A percentile compares a stretch with the other conserved stretches of the same genome.
Evolutionary conservation across 2,329 filamentous ascomycete species (phyloP).

Genomic region (Nigrograna mackinnonii): DNA sequence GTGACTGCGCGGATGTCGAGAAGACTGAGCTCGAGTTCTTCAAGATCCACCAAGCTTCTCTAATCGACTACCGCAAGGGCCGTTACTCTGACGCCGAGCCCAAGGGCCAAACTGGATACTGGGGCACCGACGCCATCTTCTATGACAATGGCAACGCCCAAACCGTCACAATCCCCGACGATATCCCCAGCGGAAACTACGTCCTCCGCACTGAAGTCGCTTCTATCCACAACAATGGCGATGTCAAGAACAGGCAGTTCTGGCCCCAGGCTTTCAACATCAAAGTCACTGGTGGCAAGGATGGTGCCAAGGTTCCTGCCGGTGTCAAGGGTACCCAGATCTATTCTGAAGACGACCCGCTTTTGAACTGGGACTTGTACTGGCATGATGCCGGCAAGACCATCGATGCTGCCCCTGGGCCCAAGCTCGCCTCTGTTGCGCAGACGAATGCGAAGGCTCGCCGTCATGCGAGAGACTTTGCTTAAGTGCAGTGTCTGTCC

Average conservation of each 20-base stretch:
- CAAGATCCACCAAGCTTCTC: constrained; percentile 35
- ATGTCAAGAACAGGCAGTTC: constrained; percentile 33
- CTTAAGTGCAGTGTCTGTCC: no score
- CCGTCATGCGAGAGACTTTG: neutral
- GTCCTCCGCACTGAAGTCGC: constrained; percentile 39
- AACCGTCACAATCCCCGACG: constrained; percentile 33
- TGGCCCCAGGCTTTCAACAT: constrained; percentile 42
- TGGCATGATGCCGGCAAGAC: constrained; percentile 29
- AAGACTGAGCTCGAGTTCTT: constrained; percentile 35
- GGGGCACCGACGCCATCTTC: constrained; percentile 39
- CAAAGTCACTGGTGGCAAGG: constrained; percentile 32
- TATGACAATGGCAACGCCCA: constrained; percentile 35
- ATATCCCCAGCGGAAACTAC: constrained; percentile 37
- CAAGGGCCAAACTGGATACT: constrained; percentile 29
- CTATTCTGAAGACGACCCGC: constrained; percentile 27
- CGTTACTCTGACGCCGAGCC: constrained; percentile 22
- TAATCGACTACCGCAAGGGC: constrained; percentile 30
- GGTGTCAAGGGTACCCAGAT: constrained; percentile 35
- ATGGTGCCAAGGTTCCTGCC: constrained; percentile 22
- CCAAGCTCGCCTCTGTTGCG: constrained; percentile 19
- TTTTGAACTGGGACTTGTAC: constrained; percentile 33
- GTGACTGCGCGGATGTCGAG: constrained; percentile 34
- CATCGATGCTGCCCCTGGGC: constrained; percentile 23
- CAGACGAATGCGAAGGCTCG: neutral
- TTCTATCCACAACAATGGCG: constrained; percentile 39